Percentiles rank a stretch among this genome's conserved stretches.
Conservation (phyloP, 257 asterid species). For the Oldenlandia corymbosa region DNA sequence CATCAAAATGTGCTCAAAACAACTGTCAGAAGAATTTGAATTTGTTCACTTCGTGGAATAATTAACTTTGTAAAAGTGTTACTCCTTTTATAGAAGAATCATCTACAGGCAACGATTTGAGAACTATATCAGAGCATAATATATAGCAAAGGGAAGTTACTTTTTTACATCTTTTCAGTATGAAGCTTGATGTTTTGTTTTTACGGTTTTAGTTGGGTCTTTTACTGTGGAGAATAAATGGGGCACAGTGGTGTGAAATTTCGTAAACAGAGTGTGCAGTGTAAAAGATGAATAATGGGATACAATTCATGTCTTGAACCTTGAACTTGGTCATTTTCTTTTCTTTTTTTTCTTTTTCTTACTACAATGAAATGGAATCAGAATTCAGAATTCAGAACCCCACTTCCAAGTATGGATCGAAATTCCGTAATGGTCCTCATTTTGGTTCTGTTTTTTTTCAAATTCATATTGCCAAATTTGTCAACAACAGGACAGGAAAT, state of each 20-base stretch:
- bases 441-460: neutral
- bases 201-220: no score
- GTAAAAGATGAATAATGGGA: no score
- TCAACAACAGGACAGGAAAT: conserved; percentile 6
- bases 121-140: neutral
- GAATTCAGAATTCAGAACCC: neutral
- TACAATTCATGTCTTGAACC: no score
- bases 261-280: no score
- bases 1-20: no score
- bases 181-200: neutral
- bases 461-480: conserved; percentile 4
- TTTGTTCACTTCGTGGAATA: neutral
- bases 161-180: conserved; percentile 2
- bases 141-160: neutral
- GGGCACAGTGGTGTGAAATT: no score
- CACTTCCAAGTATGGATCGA: conserved; percentile 11
- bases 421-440: neutral
- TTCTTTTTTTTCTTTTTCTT: no score
- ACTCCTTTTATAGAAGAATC: no score
- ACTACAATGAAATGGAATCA: conserved; percentile 1
- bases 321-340: conserved; percentile 6
- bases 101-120: neutral
- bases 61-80: neutral
- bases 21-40: neutral
- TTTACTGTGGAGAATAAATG: no score